Conservation (phyloP, 176 grass and related monocot species). For the Elaeis guineensis region DNA sequence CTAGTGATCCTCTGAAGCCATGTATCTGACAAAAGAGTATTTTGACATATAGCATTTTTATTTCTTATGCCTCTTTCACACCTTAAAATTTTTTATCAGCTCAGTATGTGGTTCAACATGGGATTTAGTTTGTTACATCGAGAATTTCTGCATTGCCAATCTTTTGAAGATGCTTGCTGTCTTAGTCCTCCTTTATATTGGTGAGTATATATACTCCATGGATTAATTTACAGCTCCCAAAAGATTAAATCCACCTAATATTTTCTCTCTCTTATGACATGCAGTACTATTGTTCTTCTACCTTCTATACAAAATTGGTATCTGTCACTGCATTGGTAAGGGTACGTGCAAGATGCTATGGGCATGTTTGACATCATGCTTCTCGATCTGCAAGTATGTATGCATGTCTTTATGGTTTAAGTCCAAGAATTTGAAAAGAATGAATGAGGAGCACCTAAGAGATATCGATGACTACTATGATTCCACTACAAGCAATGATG, state of each 20-base stretch:
- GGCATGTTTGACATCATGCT: conserved; percentile 29
- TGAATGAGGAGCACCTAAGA: conserved; percentile 1
- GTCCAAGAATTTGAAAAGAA: conserved; percentile 16
- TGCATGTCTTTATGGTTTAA: conserved; percentile 31
- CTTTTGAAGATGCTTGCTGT: conserved; percentile 37
- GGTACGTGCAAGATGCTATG: conserved; percentile 23
- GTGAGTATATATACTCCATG: conserved; percentile 9
- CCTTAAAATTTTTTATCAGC: conserved; percentile 14
- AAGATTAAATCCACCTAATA: not conserved
- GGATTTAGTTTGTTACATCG: conserved; percentile 61
- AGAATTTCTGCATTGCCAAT: conserved; percentile 49
- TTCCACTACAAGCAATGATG: conserved; percentile 16
- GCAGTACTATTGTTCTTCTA: conserved; percentile 50
- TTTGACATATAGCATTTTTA: not conserved
- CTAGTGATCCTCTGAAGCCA: too few relatives aligned
- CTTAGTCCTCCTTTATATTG: conserved; percentile 40
- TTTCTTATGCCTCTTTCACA: not conserved
- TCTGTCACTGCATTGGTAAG: conserved; percentile 29
- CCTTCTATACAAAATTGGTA: conserved; percentile 41
- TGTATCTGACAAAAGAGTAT: too few relatives aligned
- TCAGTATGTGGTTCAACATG: conserved; percentile 36
- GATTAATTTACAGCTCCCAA: not conserved
- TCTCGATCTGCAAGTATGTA: conserved; percentile 15
- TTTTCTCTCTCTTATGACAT: conserved; percentile 1
- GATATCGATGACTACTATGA: conserved; percentile 26